phyloP scores from a whole-genome alignment of 129 eudicot species.

The Arctium lappa region DNA sequence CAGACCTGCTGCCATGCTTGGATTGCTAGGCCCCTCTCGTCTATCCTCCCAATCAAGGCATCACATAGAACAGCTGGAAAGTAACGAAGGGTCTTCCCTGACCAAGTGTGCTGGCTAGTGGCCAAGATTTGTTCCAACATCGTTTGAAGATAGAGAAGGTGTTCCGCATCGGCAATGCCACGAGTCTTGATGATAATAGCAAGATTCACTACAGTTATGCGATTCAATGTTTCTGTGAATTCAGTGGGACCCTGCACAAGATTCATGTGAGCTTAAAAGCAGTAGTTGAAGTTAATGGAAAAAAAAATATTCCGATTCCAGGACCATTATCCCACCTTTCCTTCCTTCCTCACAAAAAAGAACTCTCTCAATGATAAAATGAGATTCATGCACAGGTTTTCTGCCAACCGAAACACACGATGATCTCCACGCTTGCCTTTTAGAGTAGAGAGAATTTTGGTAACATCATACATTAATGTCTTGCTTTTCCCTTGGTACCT shows the following conservation, averaged over 20 bases:
- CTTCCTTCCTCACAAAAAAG: slow-evolving; percentile 89
- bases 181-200: slow-evolving; percentile 96
- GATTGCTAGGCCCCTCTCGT: slow-evolving; percentile 72
- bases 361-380: slow-evolving; percentile 79
- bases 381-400: slow-evolving; percentile 95
- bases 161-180: slow-evolving; percentile 94
- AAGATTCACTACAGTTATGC: slow-evolving; percentile 64
- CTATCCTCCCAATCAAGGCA: slow-evolving; percentile 66
- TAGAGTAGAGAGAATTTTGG: slow-evolving; percentile 79
- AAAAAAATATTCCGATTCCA: neutral
- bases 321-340: slow-evolving; percentile 51
- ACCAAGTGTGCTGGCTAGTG: slow-evolving; percentile 90
- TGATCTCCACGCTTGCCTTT: slow-evolving; percentile 98
- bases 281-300: neutral
- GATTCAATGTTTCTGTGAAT: slow-evolving; percentile 89
- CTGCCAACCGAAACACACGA: slow-evolving; percentile 90
- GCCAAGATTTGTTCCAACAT: slow-evolving; percentile 88
- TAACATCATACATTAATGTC: slow-evolving; percentile 80
- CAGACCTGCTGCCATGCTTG: slow-evolving; percentile 94
- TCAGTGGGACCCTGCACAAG: slow-evolving; percentile 90
- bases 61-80: slow-evolving; percentile 78
- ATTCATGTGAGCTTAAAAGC: slow-evolving; percentile 9
- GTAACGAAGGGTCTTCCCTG: slow-evolving; percentile 89
- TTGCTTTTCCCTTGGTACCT: slow-evolving; percentile 99
- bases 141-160: slow-evolving; percentile 79